Base-by-base conservation (phyloP, 1,284 basidiomycete genomes). In the Leccinum variabile region DNA sequence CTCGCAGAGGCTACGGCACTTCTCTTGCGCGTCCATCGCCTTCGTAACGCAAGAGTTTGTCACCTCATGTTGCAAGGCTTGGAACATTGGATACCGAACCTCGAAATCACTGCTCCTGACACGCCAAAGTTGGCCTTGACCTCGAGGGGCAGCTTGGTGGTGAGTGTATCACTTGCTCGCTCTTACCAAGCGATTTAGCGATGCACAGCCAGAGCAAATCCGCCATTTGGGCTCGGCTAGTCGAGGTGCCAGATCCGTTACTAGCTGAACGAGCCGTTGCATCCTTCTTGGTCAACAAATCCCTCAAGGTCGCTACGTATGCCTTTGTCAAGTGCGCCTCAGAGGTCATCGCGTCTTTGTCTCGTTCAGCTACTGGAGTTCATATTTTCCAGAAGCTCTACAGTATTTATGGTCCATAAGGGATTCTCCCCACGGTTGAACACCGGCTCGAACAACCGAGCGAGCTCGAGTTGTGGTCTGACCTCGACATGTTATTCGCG, bases 281-380 rank as follows among this genome's bases (percentile, higher is more conserved):
- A 59, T 86, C 90, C 54, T 97, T 95, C 76, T 78, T 97, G 3
- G 82, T 97, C 53, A 92, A 95, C 67, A 93, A 97, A 69, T 91
- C 92, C 0, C 88, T 91, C 60, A 92, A 91, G 75, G 88, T 95
- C 52, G 89, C 91, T 33, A 94, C 86, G 67, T 82, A 84, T 4
- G 83, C 88, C 10, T 97, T 94, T 72, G 85, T 96, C 62, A 81
- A 80, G 56, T 91, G 92, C 69, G 91, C 92, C 1, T 87, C 91
- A 57, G 89, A 90, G 66, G 88, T 96, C 57, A 86, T 97, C 32
- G 90, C 94, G 0, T 95, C 88, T 66, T 82, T 98, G 13, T 93
- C 92, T 54, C 88, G 91, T 62, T 92, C 92, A 25, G 81, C 82
- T 5, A 85, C 90, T 11, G 93, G 92, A 1, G 82, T 84, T 14